phyloP scores from a whole-genome alignment of 1,284 basidiomycete species.

The Spongispora temasekensis region DNA sequence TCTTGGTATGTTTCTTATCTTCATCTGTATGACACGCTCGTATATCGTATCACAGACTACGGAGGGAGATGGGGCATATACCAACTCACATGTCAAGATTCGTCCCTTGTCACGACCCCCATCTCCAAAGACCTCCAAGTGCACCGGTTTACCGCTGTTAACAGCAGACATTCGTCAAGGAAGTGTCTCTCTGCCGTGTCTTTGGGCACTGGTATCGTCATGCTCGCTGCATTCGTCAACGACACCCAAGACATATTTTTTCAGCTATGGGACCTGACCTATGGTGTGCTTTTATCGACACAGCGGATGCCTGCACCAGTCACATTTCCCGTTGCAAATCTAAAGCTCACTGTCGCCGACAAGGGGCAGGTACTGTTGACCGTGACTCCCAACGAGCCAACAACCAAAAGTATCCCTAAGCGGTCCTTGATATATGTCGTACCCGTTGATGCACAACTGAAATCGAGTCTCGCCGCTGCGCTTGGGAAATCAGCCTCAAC shows the following conservation, averaged over 20 bases:
- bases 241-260: constrained; percentile 50
- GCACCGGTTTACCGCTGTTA: constrained; percentile 32
- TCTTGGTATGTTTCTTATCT: constrained; percentile 23
- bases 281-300: constrained; percentile 61
- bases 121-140: constrained; percentile 44
- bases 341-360: constrained; percentile 38
- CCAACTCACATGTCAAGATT: constrained; percentile 38
- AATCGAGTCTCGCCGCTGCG: constrained; percentile 62
- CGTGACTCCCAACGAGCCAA: constrained; percentile 44
- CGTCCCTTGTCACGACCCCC: constrained; percentile 28
- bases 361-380: constrained; percentile 57
- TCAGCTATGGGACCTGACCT: constrained; percentile 74
- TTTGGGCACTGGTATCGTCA: constrained; percentile 62
- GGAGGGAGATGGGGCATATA: constrained; percentile 38
- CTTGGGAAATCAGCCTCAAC: constrained; percentile 53
- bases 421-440: constrained; percentile 58
- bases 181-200: constrained; percentile 47
- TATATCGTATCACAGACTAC: constrained; percentile 21
- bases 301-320: constrained; percentile 55
- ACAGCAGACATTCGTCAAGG: constrained; percentile 23
- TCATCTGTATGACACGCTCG: neutral
- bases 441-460: constrained; percentile 50
- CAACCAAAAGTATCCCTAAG: constrained; percentile 26
- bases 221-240: constrained; percentile 52
- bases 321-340: constrained; percentile 35